Evolutionary conservation across 768 basidiomycete species (phyloP).

Genomic region (Lactarius trivialis): DNA sequence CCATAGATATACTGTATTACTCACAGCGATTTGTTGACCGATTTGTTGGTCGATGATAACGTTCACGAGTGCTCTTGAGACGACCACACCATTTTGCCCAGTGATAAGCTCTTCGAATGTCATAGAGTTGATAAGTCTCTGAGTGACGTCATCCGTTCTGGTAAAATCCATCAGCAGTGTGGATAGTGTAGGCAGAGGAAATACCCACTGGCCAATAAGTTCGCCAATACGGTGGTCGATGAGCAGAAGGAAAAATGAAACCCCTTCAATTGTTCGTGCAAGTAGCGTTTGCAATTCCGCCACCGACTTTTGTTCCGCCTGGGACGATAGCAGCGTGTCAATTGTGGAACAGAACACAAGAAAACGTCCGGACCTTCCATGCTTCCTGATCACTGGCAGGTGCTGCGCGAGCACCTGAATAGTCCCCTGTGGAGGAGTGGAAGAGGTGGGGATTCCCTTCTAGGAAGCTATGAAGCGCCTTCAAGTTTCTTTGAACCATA

Average conservation of each 20-base stretch:
- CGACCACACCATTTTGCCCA: slow-evolving; percentile 75
- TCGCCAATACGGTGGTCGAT: slow-evolving; percentile 88
- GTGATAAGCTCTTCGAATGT: slow-evolving; percentile 88
- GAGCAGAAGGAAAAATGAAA: slow-evolving; percentile 87
- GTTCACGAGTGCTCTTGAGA: slow-evolving; percentile 86
- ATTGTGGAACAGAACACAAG: background rate
- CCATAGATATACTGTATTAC: slow-evolving; percentile 26
- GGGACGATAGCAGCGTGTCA: slow-evolving; percentile 18
- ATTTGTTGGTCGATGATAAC: slow-evolving; percentile 98
- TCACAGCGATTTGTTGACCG: slow-evolving; percentile 88
- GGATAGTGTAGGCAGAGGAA: background rate
- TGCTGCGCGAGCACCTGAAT: slow-evolving; percentile 46
- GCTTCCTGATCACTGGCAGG: slow-evolving; percentile 74
- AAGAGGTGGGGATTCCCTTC: slow-evolving; percentile 82
- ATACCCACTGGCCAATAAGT: slow-evolving; percentile 67
- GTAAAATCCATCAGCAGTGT: background rate
- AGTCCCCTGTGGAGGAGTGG: slow-evolving; percentile 70
- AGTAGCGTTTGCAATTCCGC: slow-evolving; percentile 69
- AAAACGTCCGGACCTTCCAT: slow-evolving; percentile 57
- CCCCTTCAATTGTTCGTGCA: slow-evolving; percentile 83
- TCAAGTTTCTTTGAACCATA: slow-evolving; percentile 73
- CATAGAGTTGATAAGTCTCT: slow-evolving; percentile 59
- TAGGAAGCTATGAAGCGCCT: slow-evolving; percentile 67
- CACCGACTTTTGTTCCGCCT: slow-evolving; percentile 83
- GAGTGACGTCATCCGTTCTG: slow-evolving; percentile 69